These are phyloP conservation scores for Penicillium egyptiacum DNA, from an alignment of 495 filamentous ascomycete species.

Conservation along the genomic window DNA sequence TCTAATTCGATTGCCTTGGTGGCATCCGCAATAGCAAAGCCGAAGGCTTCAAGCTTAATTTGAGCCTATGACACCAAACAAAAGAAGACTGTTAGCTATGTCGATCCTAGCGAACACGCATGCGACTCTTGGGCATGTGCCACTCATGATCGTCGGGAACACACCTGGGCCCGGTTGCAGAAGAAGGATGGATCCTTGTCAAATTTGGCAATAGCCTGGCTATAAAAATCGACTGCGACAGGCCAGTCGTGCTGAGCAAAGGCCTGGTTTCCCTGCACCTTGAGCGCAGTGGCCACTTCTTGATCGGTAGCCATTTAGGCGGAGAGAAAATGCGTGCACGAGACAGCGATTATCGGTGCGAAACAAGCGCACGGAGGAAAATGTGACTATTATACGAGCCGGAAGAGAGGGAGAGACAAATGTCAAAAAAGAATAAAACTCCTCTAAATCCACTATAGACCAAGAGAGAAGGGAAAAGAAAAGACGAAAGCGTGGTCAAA, in stretches of 20 bases:
- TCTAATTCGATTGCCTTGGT: conserved; percentile 93
- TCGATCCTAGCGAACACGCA: conserved; percentile 1
- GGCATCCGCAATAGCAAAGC: conserved; percentile 88
- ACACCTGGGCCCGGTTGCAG: conserved; percentile 90
- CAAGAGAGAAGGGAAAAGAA: conserved; percentile 8
- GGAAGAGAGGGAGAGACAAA: conserved; percentile 10
- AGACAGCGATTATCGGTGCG: conserved; percentile 30
- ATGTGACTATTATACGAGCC: conserved; percentile 1
- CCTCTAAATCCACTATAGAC: conserved; percentile 18
- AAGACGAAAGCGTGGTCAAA: conserved; percentile 1
- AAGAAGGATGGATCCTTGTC: conserved; percentile 84
- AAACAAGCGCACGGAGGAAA: conserved; percentile 8
- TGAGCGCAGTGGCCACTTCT: conserved; percentile 75
- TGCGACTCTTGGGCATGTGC: conserved; percentile 2
- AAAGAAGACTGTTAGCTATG: not conserved
- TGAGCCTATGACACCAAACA: conserved; percentile 60
- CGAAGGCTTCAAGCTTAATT: conserved; percentile 93
- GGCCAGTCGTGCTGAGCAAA: conserved; percentile 88
- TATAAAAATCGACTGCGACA: conserved; percentile 80
- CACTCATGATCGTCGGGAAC: conserved; percentile 25
- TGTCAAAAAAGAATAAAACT: conserved; percentile 13
- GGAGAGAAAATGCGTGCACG: conserved; percentile 31
- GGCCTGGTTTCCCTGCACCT: conserved; percentile 92
- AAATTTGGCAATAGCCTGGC: conserved; percentile 83
- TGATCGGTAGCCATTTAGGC: conserved; percentile 50